These are phyloP conservation scores for Sarcomyxa edulis DNA, from an alignment of 768 basidiomycete species.

Conservation along the genomic window DNA sequence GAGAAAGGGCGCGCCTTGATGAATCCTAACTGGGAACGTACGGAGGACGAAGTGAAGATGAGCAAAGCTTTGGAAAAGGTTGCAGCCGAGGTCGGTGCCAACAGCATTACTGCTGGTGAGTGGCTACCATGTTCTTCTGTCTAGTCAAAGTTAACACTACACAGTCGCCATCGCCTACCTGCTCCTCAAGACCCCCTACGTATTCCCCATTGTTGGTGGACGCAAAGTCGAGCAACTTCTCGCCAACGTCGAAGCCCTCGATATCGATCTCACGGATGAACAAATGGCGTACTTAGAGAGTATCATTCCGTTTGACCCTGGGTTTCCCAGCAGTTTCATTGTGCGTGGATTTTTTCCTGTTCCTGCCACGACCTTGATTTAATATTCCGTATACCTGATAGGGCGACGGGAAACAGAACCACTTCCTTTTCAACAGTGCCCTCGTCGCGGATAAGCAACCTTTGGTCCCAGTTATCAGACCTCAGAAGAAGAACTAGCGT, in stretches of 20 bases:
- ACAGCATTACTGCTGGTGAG: slow-evolving; percentile 41
- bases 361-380: too few relatives aligned
- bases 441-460: too few relatives aligned
- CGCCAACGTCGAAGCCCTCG: slow-evolving; percentile 43
- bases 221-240: slow-evolving; percentile 45
- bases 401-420: too few relatives aligned
- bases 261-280: slow-evolving; percentile 32
- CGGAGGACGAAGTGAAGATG: slow-evolving; percentile 34
- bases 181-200: slow-evolving; percentile 46
- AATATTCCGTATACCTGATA: too few relatives aligned
- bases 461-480: too few relatives aligned
- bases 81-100: slow-evolving; percentile 42
- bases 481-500: too few relatives aligned
- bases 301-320: slow-evolving; percentile 33
- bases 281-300: slow-evolving; percentile 41
- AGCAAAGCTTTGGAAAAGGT: slow-evolving; percentile 43
- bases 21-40: slow-evolving; percentile 38
- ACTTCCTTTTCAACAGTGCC: too few relatives aligned
- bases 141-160: background rate
- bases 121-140: background rate
- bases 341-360: slow-evolving; percentile 20
- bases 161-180: slow-evolving; percentile 47
- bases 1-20: slow-evolving; percentile 36
- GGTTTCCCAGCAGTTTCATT: slow-evolving; percentile 32
- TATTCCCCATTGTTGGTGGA: slow-evolving; percentile 46